Evolutionary conservation across 1,139 yeast genomes (phyloP), one percentile per base, ranked within the genome.

Genomic region (Zhuliangozyma blackwelliae): DNA sequence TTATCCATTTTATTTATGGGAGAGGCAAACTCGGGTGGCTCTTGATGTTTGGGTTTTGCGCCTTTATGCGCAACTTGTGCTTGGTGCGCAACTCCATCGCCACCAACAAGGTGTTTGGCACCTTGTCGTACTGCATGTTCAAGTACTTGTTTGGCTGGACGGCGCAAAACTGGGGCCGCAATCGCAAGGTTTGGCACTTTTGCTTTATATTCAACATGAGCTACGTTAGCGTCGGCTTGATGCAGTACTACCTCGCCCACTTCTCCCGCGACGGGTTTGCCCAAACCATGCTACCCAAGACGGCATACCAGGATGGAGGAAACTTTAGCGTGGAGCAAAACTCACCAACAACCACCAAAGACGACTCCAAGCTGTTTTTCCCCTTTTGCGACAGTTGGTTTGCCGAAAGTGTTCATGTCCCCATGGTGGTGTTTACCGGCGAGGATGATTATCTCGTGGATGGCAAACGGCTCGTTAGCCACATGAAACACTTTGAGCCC

Each of bases 181-280:
- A 88, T 53, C 65, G 63, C 20, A 65, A 72, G 25, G 64, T 86
- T 25, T 69, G 90, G 53, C 76, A 77, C 44, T 67, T 89, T 34
- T 90, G 85, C 61, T 86, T 90, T 48, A 60, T 88, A 10, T 89
- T 86, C 57, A 84, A 94, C n/a, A 96, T 96, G 0, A 84, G 85
- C 5, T 84, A 77, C 54, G 84, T 88, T 9, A 82, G 94, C 22
- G 71, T 88, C 3, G 79, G 80, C 48, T 68, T 87, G 44, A 88
- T 92, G 95, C 72, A 75, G 36, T 92, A 97, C 96, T 92, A 97
- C 97, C 65, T 65, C 31, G 72, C 75, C 40, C 72, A 77, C 31
- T 62, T 61, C 51, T 57, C 64, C 16, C 59, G 52, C 25, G 70
- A 65, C 32, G 72, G 74, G 1, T 70, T 70, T 43, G 52, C 66